These are phyloP conservation scores for Arachis monticola DNA, from an alignment of 331 rosid genomes.

Conservation along the genomic window DNA sequence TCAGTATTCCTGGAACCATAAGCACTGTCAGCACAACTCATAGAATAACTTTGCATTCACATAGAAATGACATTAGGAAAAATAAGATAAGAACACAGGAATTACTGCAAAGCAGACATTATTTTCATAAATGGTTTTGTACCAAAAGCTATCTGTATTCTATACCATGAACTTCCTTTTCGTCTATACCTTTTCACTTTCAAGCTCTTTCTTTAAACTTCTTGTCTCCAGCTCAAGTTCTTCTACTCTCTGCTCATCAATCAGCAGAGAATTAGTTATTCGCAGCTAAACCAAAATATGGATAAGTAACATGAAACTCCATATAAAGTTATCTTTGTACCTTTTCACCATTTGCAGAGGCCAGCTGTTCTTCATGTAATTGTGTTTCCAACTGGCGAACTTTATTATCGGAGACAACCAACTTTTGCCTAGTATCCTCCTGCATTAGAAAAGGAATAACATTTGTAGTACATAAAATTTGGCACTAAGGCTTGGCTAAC, in stretches of 20 bases:
- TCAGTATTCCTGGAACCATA: conserved; percentile 27
- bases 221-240: conserved; percentile 62
- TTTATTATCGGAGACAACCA: conserved; percentile 80
- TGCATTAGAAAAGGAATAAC: conserved; percentile 49
- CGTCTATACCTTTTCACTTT: conserved; percentile 75
- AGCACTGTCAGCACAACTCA: conserved; percentile 13
- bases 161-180: conserved; percentile 33
- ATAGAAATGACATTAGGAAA: conserved; percentile 21
- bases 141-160: conserved; percentile 21
- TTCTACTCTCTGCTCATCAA: conserved; percentile 64
- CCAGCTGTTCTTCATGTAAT: conserved; percentile 66
- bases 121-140: background rate
- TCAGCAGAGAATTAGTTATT: conserved; percentile 13
- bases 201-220: conserved; percentile 70
- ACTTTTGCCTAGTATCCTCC: conserved; percentile 89
- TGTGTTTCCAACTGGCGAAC: conserved; percentile 88
- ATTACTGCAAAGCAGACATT: conserved; percentile 8
- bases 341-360: conserved; percentile 64
- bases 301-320: conserved; percentile 22
- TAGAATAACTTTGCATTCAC: conserved; percentile 29
- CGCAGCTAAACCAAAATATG: conserved; percentile 39
- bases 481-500: background rate
- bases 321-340: conserved; percentile 46
- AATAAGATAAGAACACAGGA: background rate
- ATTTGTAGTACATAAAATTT: background rate